Percentiles rank a stretch among this genome's conserved stretches.
These are phyloP conservation scores for Ormosia semicastrata DNA, from an alignment of 306 rosid species.

Conservation along the genomic window DNA sequence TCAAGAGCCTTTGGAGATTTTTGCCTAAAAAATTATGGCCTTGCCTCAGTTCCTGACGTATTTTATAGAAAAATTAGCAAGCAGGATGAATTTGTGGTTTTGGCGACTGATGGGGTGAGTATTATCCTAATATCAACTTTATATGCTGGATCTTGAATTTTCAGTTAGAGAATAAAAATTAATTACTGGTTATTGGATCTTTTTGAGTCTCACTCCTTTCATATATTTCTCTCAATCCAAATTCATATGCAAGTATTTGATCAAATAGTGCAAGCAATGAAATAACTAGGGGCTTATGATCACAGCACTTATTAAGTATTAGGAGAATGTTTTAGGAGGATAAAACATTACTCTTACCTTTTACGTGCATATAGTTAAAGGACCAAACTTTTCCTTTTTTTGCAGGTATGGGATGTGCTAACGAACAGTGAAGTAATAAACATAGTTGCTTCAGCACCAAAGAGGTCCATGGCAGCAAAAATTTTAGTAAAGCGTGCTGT, in stretches of 20 bases:
- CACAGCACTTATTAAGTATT: not conserved
- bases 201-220: not conserved
- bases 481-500: constrained; percentile 58
- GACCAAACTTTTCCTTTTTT: not conserved
- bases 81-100: constrained; percentile 68
- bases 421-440: constrained; percentile 66
- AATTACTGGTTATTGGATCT: not conserved
- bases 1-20: constrained; percentile 88
- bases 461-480: constrained; percentile 65
- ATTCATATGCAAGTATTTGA: not conserved
- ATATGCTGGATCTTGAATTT: not conserved
- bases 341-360: not conserved
- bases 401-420: constrained; percentile 82
- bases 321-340: not conserved
- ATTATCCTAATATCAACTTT: not conserved
- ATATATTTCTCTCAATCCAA: not conserved
- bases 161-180: not conserved
- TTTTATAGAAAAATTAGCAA: constrained; percentile 52
- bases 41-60: constrained; percentile 64
- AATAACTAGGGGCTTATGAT: not conserved
- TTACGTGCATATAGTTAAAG: not conserved
- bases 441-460: constrained; percentile 66
- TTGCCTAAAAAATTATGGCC: constrained; percentile 80
- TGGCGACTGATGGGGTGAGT: constrained; percentile 91
- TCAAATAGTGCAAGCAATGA: not conserved